Conservation (phyloP, 2,329 filamentous ascomycete species). For the Neofusicoccum sp. region DNA sequence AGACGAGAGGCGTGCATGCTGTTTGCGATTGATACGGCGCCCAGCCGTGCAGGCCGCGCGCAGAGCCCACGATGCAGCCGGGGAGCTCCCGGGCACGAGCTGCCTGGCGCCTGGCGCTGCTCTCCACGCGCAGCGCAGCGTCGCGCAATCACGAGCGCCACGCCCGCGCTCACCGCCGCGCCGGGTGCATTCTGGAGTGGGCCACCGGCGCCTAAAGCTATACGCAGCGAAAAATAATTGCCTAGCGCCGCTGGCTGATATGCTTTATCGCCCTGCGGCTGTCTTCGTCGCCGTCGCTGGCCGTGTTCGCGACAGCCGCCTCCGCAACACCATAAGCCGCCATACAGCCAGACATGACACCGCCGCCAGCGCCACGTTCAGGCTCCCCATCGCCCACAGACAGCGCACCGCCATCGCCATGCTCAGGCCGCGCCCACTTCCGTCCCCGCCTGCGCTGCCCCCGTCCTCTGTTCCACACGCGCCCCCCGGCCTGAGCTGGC, state of each 20-base stretch:
- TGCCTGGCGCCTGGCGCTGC: neutral
- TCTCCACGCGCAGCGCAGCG: neutral
- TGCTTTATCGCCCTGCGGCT: neutral
- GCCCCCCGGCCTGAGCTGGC: slow-evolving; percentile 12
- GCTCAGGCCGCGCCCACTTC: neutral
- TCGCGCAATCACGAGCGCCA: neutral
- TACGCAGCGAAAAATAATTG: neutral
- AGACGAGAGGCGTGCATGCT: neutral
- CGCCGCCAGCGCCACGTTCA: neutral
- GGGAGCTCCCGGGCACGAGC: neutral
- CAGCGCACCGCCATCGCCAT: neutral
- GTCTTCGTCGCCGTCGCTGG: neutral
- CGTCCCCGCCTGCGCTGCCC: neutral
- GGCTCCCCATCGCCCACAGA: neutral
- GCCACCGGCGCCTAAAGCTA: no score
- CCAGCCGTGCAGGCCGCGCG: neutral
- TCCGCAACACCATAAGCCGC: slow-evolving; percentile 3
- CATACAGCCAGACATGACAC: neutral
- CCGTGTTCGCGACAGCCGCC: neutral
- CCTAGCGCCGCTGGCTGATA: neutral
- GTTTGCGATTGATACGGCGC: slow-evolving; percentile 3
- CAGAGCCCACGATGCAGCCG: neutral
- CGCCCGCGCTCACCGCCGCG: neutral
- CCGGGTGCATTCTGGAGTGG: no score
- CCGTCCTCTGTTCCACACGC: neutral